Percentiles rank a stretch among this genome's conserved stretches.
Evolutionary conservation across 1,139 yeast species (phyloP).

Genomic region (Hyphopichia burtonii): DNA sequence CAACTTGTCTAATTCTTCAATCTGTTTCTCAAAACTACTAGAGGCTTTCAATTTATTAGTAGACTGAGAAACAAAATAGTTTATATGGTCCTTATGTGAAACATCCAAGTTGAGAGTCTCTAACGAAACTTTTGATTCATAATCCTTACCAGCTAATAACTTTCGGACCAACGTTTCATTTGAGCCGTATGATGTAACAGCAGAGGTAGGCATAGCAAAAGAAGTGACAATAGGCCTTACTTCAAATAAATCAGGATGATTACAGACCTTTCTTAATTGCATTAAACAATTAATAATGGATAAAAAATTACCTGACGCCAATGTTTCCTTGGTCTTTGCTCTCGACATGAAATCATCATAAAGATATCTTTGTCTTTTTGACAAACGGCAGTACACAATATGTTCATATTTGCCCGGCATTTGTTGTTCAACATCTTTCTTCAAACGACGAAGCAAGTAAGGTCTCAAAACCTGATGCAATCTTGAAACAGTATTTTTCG

Average conservation of each 20-base stretch:
- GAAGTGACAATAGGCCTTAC: conserved; percentile 94
- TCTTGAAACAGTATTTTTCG: conserved; percentile 80
- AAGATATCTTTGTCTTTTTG: conserved; percentile 86
- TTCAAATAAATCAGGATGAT: conserved; percentile 95
- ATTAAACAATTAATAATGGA: conserved; percentile 95
- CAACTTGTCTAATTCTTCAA: conserved; percentile 35
- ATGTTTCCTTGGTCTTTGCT: conserved; percentile 90
- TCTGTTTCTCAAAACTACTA: conserved; percentile 41
- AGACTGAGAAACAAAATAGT: conserved; percentile 50
- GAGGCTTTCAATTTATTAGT: conserved; percentile 49
- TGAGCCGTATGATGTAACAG: conserved; percentile 48
- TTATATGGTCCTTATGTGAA: conserved; percentile 44
- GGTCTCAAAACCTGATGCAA: conserved; percentile 94
- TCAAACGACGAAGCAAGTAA: conserved; percentile 82
- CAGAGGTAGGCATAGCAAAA: conserved; percentile 69
- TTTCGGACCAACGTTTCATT: conserved; percentile 46
- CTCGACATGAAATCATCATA: conserved; percentile 98
- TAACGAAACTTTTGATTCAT: conserved; percentile 42
- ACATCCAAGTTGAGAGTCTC: conserved; percentile 63
- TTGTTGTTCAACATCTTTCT: conserved; percentile 96
- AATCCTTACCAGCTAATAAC: conserved; percentile 24
- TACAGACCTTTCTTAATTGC: conserved; percentile 97
- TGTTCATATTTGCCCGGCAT: conserved; percentile 99
- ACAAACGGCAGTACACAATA: conserved; percentile 84
- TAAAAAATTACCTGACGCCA: conserved; percentile 91